phyloP scores from a whole-genome alignment of 176 grass and related monocot genomes.

The Zizania latifolia region DNA sequence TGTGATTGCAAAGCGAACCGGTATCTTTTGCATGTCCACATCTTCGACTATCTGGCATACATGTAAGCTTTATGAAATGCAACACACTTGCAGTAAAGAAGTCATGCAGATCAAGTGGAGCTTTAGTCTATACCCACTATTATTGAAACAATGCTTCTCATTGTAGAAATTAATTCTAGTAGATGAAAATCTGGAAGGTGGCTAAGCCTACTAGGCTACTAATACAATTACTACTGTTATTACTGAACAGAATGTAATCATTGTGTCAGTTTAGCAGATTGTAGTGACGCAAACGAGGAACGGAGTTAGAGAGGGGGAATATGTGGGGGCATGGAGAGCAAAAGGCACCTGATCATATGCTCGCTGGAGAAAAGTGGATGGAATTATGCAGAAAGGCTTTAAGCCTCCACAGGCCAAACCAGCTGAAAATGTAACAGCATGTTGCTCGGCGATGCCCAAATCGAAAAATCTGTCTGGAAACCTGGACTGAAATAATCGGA shows the following conservation, averaged over 20 bases:
- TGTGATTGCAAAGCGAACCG: slow-evolving; percentile 64
- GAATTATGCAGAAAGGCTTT: slow-evolving; percentile 74
- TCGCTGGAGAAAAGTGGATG: slow-evolving; percentile 72
- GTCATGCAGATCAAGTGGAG: neutral
- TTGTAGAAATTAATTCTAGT: neutral
- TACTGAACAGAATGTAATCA: neutral
- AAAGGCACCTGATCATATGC: slow-evolving; percentile 69
- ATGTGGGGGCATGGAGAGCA: neutral
- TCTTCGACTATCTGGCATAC: slow-evolving; percentile 59
- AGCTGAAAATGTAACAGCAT: slow-evolving; percentile 70
- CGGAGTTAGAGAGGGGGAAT: neutral
- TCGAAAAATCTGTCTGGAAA: slow-evolving; percentile 81
- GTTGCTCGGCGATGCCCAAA: slow-evolving; percentile 68
- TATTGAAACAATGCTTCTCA: neutral
- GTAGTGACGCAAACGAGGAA: neutral
- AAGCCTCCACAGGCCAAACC: slow-evolving; percentile 68
- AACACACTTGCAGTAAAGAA: slow-evolving; percentile 24
- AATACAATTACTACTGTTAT: neutral
- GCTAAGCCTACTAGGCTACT: neutral
- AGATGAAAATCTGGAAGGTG: neutral
- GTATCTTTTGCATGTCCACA: slow-evolving; percentile 67
- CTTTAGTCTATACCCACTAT: neutral
- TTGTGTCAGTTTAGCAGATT: neutral
- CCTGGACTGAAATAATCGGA: slow-evolving; percentile 52
- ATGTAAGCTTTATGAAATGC: slow-evolving; percentile 27